phyloP scores from a whole-genome alignment of 495 filamentous ascomycete species.

The Aspergillus hancockii region DNA sequence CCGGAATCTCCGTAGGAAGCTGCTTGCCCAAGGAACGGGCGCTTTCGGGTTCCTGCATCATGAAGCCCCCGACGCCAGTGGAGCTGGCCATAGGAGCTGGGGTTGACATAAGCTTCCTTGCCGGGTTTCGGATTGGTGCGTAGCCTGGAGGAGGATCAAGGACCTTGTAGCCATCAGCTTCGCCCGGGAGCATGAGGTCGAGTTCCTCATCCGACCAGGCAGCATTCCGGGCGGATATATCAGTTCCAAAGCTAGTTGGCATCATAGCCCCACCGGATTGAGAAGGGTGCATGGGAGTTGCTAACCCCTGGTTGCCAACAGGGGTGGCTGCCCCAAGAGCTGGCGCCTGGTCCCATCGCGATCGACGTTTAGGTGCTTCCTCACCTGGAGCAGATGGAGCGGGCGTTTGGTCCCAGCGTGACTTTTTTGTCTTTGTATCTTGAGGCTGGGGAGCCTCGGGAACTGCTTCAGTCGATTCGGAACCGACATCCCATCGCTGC shows the following conservation, averaged over 20 bases:
- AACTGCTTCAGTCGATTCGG: conserved; percentile 46
- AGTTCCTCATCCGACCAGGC: conserved; percentile 91
- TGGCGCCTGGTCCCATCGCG: conserved; percentile 89
- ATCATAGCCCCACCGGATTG: conserved; percentile 58
- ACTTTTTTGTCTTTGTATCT: conserved; percentile 69
- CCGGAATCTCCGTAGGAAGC: conserved; percentile 94
- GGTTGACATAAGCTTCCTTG: conserved; percentile 76
- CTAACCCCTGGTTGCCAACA: conserved; percentile 75
- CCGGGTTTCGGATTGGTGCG: conserved; percentile 74
- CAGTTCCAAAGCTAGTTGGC: conserved; percentile 71
- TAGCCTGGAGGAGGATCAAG: conserved; percentile 92
- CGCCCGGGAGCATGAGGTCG: conserved; percentile 78
- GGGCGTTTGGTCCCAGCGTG: conserved; percentile 89
- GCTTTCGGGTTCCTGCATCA: conserved; percentile 95
- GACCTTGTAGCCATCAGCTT: conserved; percentile 84
- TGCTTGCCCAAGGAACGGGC: conserved; percentile 80
- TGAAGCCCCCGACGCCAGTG: conserved; percentile 77
- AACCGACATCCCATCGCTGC: conserved; percentile 86
- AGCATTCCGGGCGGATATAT: conserved; percentile 76
- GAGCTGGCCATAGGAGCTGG: conserved; percentile 65
- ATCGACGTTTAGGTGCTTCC: conserved; percentile 66
- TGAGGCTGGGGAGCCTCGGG: conserved; percentile 46
- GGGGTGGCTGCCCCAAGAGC: conserved; percentile 67
- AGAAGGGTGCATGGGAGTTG: conserved; percentile 83
- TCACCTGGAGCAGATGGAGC: conserved; percentile 56